A percentile compares a stretch with the other conserved stretches of the same genome.
phyloP scores from a whole-genome alignment of 2,329 filamentous ascomycete genomes.

The Botrytis fabae region DNA sequence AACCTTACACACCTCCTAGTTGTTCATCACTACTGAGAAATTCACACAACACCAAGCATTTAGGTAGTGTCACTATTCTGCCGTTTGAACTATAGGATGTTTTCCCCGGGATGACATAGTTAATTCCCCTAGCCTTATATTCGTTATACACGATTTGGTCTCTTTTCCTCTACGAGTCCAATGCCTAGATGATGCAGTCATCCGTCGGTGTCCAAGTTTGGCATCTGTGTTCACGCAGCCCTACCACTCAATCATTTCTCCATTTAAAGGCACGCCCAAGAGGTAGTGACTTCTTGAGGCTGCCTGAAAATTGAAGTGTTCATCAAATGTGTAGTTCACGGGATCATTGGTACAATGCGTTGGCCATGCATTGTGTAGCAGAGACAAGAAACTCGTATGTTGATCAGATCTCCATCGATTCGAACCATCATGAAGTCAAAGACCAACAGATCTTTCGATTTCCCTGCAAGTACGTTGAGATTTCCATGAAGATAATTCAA shows the following conservation, averaged over 20 bases:
- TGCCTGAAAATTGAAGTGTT: background rate
- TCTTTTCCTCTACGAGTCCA: constrained; percentile 1
- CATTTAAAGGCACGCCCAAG: background rate
- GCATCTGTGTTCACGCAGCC: constrained; percentile 6
- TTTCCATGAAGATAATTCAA: background rate
- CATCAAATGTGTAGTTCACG: constrained; percentile 12
- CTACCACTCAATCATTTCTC: background rate
- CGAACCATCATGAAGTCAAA: no score
- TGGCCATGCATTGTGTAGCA: constrained; percentile 18
- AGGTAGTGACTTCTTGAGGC: background rate
- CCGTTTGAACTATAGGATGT: background rate
- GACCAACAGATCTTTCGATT: background rate
- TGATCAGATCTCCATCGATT: background rate
- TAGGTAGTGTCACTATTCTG: background rate
- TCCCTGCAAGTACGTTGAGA: background rate
- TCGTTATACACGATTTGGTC: background rate
- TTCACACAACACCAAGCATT: background rate
- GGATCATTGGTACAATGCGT: constrained; percentile 17
- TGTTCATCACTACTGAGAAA: background rate
- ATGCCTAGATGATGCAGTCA: constrained; percentile 12
- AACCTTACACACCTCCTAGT: background rate
- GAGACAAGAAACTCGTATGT: constrained; percentile 3
- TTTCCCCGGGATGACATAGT: background rate
- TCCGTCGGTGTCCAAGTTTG: constrained; percentile 10
- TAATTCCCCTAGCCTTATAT: background rate